Evolutionary conservation across 1,139 yeast genomes (phyloP), one percentile per base, ranked within the genome.

Genomic region (Sugiyamaella japonica): DNA sequence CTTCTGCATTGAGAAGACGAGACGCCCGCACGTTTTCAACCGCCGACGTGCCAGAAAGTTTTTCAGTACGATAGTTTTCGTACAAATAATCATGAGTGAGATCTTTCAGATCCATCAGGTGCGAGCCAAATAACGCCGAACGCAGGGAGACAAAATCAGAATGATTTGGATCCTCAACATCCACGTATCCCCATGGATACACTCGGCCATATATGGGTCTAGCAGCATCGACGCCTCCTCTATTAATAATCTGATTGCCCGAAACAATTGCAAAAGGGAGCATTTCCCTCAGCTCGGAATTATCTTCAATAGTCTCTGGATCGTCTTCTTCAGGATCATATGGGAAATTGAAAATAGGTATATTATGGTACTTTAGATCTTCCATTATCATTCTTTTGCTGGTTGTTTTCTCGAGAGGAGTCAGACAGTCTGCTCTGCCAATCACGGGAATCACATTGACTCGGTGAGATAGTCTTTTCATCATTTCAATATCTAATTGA

Each of bases 131-230:
- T 49, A 91, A 72, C 2, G 91, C 89, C 54, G 89, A 84, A 67
- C 89, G 85, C 64, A 91, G 76, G 20, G 86, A 76, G 23, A 84
- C 77, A 68, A 89, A 89, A 68, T 91, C 97, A 55, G 91, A 84
- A 63, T 84, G 81, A 54, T 82, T 82, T 15, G 93, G 84, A 70
- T 90, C 89, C 64, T 88, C 89, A 53, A 90, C 88, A 71, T 89
- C 95, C 45, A 90, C 84, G 53, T 81, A 71, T 1, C 97, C 97
- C 97, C 97, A 91, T 36, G 96, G 96, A 68, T 89, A 89, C 71
- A 97, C 80, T 7, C 88, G 13, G 4, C 97, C 97, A 89, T 38
- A 96, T 96, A 69, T 88, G 89, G 69, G 82, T 82, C 71, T 97
- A 80, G 8, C 87, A 63, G 83, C 3, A 20, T 3, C 25, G 25